Percentiles rank a stretch among this genome's conserved stretches.
These are phyloP conservation scores for Iris macrosiphon DNA, from an alignment of 106 monocot species.

Conservation along the genomic window DNA sequence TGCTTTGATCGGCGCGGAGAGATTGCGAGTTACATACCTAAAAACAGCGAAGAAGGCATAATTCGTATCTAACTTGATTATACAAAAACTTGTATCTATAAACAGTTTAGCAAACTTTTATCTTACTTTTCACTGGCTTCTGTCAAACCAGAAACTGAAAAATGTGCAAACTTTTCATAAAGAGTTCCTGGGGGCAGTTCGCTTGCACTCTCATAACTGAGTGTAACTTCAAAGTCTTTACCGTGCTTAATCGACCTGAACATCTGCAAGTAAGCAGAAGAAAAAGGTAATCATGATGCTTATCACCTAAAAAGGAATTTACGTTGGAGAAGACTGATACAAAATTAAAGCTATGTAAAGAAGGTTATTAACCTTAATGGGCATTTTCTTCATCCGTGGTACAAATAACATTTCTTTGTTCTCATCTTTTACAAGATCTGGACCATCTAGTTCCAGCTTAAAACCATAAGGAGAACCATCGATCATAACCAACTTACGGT, in stretches of 20 bases:
- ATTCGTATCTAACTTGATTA: no score
- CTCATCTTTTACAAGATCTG: constrained; percentile 43
- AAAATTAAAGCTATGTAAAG: not conserved
- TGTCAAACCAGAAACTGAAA: constrained; percentile 61
- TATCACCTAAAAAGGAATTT: not conserved
- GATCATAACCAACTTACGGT: constrained; percentile 78
- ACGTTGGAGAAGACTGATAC: not conserved
- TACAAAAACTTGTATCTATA: no score
- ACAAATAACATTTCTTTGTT: constrained; percentile 46
- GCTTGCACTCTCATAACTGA: constrained; percentile 29
- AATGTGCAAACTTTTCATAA: constrained; percentile 50
- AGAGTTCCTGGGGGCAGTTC: constrained; percentile 53
- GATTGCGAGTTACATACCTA: constrained; percentile 60
- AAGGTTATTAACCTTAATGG: constrained; percentile 45
- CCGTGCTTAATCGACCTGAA: constrained; percentile 67
- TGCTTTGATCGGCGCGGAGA: constrained; percentile 80
- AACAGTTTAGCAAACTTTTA: not conserved
- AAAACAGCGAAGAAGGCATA: not conserved
- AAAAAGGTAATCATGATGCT: not conserved
- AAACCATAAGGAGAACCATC: constrained; percentile 79
- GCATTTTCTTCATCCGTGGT: constrained; percentile 69
- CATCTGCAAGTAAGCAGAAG: constrained; percentile 20
- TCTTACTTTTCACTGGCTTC: constrained; percentile 71
- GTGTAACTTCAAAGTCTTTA: constrained; percentile 64
- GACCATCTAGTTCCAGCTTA: constrained; percentile 38